phyloP scores from a whole-genome alignment of 192 early-diverging fungal species.

The Backusella macrospora region DNA sequence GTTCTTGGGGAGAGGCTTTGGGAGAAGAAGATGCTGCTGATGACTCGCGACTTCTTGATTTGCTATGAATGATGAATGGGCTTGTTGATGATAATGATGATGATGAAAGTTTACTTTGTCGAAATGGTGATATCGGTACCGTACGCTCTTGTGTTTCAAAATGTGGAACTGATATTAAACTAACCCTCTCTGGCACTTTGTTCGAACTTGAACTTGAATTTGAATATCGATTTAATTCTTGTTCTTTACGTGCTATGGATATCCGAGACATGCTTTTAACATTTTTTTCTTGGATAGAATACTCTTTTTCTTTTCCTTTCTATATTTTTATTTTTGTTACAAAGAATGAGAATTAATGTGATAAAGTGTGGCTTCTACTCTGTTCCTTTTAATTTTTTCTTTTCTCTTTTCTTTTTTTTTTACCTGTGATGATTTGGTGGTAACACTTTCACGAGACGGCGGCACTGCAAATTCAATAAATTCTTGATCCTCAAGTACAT shows the following conservation, averaged over 20 bases:
- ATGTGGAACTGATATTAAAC: background rate
- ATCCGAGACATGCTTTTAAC: background rate
- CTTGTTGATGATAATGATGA: background rate
- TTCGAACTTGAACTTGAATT: background rate
- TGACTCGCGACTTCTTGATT: background rate
- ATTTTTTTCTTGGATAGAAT: background rate
- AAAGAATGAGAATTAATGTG: too few species aligned
- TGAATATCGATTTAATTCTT: background rate
- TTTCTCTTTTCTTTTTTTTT: background rate
- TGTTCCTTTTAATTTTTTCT: background rate
- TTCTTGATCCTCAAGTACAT: background rate
- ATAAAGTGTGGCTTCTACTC: background rate
- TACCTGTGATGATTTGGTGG: constrained; percentile 1
- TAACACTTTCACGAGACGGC: background rate
- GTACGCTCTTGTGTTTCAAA: background rate
- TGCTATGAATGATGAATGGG: too few species aligned
- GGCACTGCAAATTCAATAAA: background rate
- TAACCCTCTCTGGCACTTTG: background rate
- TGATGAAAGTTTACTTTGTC: background rate
- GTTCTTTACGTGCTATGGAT: background rate
- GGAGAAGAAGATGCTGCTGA: background rate
- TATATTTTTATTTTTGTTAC: background rate
- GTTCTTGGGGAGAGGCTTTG: background rate
- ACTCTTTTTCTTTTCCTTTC: background rate
- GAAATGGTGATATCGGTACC: background rate